phyloP scores from a whole-genome alignment of 1,284 basidiomycete genomes.

The Ceratobasidium sp. region DNA sequence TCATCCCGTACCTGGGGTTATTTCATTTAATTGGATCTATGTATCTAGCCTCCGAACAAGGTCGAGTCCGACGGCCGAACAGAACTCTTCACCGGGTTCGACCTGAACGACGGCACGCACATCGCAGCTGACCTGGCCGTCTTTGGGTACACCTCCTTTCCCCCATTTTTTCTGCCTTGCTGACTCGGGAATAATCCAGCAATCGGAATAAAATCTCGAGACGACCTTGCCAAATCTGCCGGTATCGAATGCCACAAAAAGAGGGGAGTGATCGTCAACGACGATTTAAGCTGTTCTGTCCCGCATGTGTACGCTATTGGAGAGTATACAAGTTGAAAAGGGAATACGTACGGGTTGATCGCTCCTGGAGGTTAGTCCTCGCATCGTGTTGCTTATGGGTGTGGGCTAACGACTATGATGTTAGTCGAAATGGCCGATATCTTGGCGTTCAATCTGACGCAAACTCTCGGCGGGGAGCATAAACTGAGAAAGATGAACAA shows the following conservation, averaged over 20 bases:
- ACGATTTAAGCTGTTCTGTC: slow-evolving; percentile 70
- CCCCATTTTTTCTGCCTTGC: neutral
- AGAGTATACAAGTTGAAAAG: slow-evolving; percentile 80
- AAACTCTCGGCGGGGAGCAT: slow-evolving; percentile 64
- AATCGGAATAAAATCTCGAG: slow-evolving; percentile 78
- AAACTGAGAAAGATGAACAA: slow-evolving; percentile 70
- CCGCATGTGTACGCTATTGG: slow-evolving; percentile 79
- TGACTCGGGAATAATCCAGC: slow-evolving; percentile 52
- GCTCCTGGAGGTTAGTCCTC: slow-evolving; percentile 68
- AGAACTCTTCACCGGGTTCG: slow-evolving; percentile 66
- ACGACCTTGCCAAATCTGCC: slow-evolving; percentile 71
- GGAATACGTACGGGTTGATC: slow-evolving; percentile 78
- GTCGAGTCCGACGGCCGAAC: slow-evolving; percentile 58
- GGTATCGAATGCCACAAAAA: slow-evolving; percentile 66
- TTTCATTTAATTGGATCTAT: neutral
- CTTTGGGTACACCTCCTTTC: slow-evolving; percentile 58
- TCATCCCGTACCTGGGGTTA: neutral
- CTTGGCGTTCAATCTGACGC: slow-evolving; percentile 79
- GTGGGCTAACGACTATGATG: neutral
- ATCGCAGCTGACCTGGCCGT: slow-evolving; percentile 69
- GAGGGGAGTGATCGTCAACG: slow-evolving; percentile 74
- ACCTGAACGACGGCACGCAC: slow-evolving; percentile 64
- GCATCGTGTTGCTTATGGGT: too few species aligned
- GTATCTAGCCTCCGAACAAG: slow-evolving; percentile 51
- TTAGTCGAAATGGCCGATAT: slow-evolving; percentile 82